phyloP scores from a whole-genome alignment of 1,284 basidiomycete species.

The Butyriboletus appendiculatus region DNA sequence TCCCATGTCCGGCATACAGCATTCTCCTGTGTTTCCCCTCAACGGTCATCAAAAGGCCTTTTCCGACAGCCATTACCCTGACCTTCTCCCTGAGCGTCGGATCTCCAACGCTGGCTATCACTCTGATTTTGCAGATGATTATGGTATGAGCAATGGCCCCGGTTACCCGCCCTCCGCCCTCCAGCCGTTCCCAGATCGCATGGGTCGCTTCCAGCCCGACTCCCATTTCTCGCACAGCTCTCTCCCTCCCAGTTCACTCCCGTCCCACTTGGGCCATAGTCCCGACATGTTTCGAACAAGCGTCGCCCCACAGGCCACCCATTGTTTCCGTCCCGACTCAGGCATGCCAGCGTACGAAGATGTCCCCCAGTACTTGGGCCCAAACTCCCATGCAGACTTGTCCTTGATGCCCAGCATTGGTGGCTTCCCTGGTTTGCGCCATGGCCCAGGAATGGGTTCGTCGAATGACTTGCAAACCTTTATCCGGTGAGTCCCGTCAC shows the following conservation, averaged over 20 bases:
- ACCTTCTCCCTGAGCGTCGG: conserved; percentile 59
- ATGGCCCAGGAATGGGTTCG: conserved; percentile 56
- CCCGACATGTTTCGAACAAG: conserved; percentile 58
- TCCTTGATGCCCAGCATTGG: conserved; percentile 60
- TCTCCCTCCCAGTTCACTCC: conserved; percentile 40
- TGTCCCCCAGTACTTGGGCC: conserved; percentile 54
- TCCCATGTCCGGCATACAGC: conserved; percentile 55
- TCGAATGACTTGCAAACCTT: conserved; percentile 77
- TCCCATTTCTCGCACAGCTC: conserved; percentile 46
- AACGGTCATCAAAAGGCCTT: conserved; percentile 53
- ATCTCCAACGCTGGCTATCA: conserved; percentile 50
- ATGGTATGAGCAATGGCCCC: conserved; percentile 49
- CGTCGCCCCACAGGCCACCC: conserved; percentile 68
- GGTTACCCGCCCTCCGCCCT: conserved; percentile 50
- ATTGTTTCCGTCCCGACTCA: conserved; percentile 50
- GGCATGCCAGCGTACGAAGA: conserved; percentile 54
- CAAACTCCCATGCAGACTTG: conserved; percentile 54
- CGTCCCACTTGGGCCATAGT: conserved; percentile 47
- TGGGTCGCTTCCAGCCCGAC: conserved; percentile 52
- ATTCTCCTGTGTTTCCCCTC: conserved; percentile 50
- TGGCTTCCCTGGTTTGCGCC: conserved; percentile 63
- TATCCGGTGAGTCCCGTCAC: conserved; percentile 57
- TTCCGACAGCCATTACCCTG: conserved; percentile 48
- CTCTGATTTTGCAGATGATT: conserved; percentile 64
- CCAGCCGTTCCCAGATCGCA: conserved; percentile 58